These are phyloP conservation scores for Solanum lignicaule DNA, from an alignment of 257 asterid genomes.

Conservation along the genomic window DNA sequence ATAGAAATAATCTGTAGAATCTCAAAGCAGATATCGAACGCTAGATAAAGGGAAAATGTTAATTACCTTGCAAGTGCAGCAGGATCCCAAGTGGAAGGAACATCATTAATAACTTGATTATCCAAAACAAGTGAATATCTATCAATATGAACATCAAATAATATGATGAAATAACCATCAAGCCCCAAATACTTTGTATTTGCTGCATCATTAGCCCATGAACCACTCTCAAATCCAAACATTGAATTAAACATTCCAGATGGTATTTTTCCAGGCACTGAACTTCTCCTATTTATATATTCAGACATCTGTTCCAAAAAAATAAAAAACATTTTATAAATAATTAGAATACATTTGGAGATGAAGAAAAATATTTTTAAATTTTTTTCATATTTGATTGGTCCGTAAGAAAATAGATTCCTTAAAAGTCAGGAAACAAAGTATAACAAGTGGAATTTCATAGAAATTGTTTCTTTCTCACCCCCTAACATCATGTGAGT, in stretches of 20 bases:
- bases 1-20: background rate
- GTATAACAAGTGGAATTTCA: background rate
- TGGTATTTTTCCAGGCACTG: constrained; percentile 82
- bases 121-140: constrained; percentile 59
- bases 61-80: constrained; percentile 76
- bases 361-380: background rate
- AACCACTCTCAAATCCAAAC: constrained; percentile 78
- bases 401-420: background rate
- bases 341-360: background rate
- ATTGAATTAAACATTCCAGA: constrained; percentile 75
- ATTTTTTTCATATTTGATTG: background rate
- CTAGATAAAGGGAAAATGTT: background rate
- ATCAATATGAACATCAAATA: constrained; percentile 52
- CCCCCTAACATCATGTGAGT: no score
- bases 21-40: background rate
- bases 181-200: constrained; percentile 47
- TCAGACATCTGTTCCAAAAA: constrained; percentile 67
- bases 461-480: background rate
- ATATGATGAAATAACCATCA: constrained; percentile 65
- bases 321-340: background rate
- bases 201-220: constrained; percentile 74
- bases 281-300: constrained; percentile 48
- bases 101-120: constrained; percentile 52
- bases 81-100: constrained; percentile 95
- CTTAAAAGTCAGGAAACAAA: background rate